Conservation (phyloP, 768 basidiomycete species). For the Tylopilus vinaceipallidus region DNA sequence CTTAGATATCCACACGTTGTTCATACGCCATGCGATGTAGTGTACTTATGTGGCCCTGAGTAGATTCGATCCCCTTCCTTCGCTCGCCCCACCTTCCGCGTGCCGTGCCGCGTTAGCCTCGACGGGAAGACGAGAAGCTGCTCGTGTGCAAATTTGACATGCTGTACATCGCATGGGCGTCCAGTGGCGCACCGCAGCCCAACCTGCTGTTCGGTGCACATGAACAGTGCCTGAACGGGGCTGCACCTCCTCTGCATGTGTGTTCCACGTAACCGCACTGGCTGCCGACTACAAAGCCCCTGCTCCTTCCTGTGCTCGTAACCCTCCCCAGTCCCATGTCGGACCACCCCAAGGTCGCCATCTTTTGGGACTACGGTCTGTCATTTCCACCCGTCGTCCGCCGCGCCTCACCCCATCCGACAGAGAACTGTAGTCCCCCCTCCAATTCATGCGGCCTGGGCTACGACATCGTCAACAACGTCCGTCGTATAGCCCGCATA, state of each 20-base stretch:
- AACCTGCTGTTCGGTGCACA: conserved; percentile 19
- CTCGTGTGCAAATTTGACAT: conserved; percentile 2
- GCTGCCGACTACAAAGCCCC: conserved; percentile 24
- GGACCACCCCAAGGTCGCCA: conserved; percentile 38
- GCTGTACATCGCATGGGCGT: conserved; percentile 19
- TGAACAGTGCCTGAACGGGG: conserved; percentile 9
- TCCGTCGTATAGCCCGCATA: conserved; percentile 42
- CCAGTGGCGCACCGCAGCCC: conserved; percentile 13
- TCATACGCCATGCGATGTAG: conserved; percentile 16
- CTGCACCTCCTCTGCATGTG: conserved; percentile 14
- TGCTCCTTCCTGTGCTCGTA: conserved; percentile 1
- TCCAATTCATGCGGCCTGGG: conserved; percentile 35
- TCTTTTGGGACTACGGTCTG: conserved; percentile 41
- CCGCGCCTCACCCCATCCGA: conserved; percentile 1
- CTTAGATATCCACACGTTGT: conserved; percentile 19
- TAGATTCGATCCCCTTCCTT: conserved; percentile 1
- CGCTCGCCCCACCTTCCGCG: too few relatives aligned
- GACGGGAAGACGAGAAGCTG: background rate
- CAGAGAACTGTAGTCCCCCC: conserved; percentile 35
- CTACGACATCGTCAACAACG: conserved; percentile 41
- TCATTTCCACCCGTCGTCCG: background rate
- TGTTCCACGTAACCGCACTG: conserved; percentile 8
- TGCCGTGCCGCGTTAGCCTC: background rate
- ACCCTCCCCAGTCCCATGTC: conserved; percentile 31
- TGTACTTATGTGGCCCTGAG: background rate